A percentile compares a stretch with the other conserved stretches of the same genome.
These are phyloP conservation scores for Pleodorina starrii DNA, from an alignment of 139 green algal genomes.

Conservation along the genomic window DNA sequence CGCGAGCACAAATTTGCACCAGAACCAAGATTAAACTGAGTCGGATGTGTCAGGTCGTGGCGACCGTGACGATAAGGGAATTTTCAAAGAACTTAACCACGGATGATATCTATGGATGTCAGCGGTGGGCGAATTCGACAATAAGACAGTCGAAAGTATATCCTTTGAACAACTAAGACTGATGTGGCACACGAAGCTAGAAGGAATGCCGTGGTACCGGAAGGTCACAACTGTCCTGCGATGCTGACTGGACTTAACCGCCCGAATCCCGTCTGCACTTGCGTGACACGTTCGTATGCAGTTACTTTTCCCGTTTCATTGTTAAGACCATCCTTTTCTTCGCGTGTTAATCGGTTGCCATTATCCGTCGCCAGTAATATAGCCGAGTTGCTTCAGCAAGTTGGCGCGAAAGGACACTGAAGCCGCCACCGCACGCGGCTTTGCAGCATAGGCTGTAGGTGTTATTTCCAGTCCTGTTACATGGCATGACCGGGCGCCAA, in stretches of 20 bases:
- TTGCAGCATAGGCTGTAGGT: too few relatives aligned
- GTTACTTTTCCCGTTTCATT: too few relatives aligned
- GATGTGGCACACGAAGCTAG: background rate
- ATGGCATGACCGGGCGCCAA: too few relatives aligned
- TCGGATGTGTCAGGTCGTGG: background rate
- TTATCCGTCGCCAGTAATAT: too few relatives aligned
- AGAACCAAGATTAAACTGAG: background rate
- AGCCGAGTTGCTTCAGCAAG: too few relatives aligned
- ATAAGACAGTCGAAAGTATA: background rate
- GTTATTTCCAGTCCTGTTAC: too few relatives aligned
- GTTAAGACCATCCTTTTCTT: too few relatives aligned
- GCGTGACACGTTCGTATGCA: too few relatives aligned
- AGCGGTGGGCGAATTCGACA: background rate
- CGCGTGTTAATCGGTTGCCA: too few relatives aligned
- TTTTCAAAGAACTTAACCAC: background rate
- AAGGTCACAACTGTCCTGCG: background rate
- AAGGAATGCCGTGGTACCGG: background rate
- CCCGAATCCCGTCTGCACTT: too few relatives aligned
- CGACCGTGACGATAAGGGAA: background rate
- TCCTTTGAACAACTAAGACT: background rate
- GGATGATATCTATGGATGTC: background rate
- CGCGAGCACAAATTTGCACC: background rate
- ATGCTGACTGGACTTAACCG: background rate
- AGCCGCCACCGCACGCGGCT: too few relatives aligned
- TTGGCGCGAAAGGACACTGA: too few relatives aligned